Base-by-base conservation (phyloP, 169 alveolate genomes). In the Babesia ovis region DNA sequence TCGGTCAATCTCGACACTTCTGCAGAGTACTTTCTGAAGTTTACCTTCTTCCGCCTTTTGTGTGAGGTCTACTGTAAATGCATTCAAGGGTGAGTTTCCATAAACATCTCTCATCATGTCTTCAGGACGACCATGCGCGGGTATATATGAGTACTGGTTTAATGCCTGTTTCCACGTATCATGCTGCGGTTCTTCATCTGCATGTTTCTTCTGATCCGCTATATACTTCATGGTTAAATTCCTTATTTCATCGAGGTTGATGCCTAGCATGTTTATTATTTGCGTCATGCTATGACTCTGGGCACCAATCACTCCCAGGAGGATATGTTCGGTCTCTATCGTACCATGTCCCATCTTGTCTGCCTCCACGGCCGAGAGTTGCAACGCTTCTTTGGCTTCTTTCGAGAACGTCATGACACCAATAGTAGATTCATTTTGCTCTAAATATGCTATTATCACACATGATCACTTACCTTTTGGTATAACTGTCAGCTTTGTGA, bases 301-400 rank as follows among this genome's bases (percentile, higher is more conserved):
- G 56, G 53, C 46, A 22, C 55, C 41, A 41, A 80, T 32, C 14
- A 80, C 70, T 14, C 88, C 84, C 4, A 80, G 45, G n/a, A 80
- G 41, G 8, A 80, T 60, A 29, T 80, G 88, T 34, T 68, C 88
- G 4, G 88, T 68, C 31, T 80, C 88, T 61, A 80, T 69, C 16
- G 77, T 53, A 3, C 46, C 53, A 59, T 72, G 66, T 1, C 88
- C 88, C 42, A 80, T 27, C 20, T 59, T 22, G 34, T 80, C 80
- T 16, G 88, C 83, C 50, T 80, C 88, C 16, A 54, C 25, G 11
- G 75, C 70, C 35, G 88, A 80, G 25, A 32, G 51, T 48, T 80
- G 70, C 62, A 80, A 27, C 22, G 79, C 76, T 16, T 59, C 60
- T 58, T 80, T 80, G 22, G 88, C 67, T 8, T 61, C 71, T 27